phyloP scores from a whole-genome alignment of 2,329 filamentous ascomycete genomes.

The Calycina herbarum region DNA sequence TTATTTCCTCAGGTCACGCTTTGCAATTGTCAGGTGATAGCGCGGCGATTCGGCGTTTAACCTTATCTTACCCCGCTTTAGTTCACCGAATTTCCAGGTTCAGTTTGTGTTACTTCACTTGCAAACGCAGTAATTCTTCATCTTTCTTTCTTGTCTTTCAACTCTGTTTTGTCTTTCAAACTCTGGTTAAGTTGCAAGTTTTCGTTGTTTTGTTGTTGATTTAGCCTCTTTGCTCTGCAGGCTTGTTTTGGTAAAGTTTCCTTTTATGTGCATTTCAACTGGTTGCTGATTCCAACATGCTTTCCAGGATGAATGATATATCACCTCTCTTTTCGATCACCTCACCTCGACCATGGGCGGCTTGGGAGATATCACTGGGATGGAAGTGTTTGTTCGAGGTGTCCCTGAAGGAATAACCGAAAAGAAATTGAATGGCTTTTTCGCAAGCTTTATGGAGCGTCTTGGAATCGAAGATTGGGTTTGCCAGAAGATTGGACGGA shows the following conservation, averaged over 20 bases:
- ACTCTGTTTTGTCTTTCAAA: too few species aligned
- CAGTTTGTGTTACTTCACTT: too few species aligned
- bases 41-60: too few species aligned
- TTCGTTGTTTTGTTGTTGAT: background rate
- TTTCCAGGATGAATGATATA: background rate
- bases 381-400: constrained; percentile 49
- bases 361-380: constrained; percentile 22
- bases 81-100: too few species aligned
- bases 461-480: constrained; percentile 44
- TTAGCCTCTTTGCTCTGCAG: background rate
- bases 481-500: constrained; percentile 43
- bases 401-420: constrained; percentile 43
- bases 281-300: background rate
- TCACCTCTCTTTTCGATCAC: background rate
- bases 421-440: constrained; percentile 42
- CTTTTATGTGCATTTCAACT: too few species aligned
- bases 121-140: too few species aligned
- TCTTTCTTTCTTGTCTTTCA: too few species aligned
- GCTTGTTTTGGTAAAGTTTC: background rate
- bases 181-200: background rate
- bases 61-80: too few species aligned
- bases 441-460: constrained; percentile 40
- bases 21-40: too few species aligned
- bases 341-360: background rate
- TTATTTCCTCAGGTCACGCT: too few species aligned